phyloP scores from a whole-genome alignment of 139 green algal species.

The Chlorella sp. region DNA sequence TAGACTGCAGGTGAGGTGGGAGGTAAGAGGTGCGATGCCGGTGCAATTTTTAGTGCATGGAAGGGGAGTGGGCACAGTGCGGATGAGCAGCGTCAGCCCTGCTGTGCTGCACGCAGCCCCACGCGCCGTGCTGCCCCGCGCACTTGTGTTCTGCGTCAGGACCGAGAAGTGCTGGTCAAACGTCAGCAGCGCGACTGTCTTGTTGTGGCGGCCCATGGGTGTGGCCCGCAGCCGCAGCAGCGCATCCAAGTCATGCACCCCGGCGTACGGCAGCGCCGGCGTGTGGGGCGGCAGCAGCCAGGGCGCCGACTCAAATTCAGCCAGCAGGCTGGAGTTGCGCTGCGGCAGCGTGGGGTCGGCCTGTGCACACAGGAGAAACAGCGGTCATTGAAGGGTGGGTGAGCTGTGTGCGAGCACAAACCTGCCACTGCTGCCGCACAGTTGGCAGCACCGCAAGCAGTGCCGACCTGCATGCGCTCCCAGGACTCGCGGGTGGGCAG shows the following conservation, averaged over 20 bases:
- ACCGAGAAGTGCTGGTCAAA: background rate
- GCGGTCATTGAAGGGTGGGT: too few species aligned
- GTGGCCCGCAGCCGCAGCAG: conserved; percentile 3
- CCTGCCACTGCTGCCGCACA: background rate
- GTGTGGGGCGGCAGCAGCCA: conserved; percentile 14
- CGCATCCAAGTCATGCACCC: background rate
- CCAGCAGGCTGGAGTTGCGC: background rate
- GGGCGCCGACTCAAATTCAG: conserved; percentile 10
- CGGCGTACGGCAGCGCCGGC: background rate
- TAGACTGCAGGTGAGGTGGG: background rate
- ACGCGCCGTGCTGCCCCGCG: too few species aligned
- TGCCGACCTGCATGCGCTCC: background rate
- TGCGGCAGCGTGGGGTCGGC: background rate
- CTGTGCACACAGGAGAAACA: background rate
- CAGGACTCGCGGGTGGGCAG: background rate
- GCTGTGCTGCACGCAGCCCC: too few species aligned
- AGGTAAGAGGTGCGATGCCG: too few species aligned
- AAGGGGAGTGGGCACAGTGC: too few species aligned
- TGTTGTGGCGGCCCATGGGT: background rate
- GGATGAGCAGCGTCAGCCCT: too few species aligned
- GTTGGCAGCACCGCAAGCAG: background rate
- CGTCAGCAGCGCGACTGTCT: background rate
- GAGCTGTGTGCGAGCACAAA: background rate
- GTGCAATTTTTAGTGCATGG: too few species aligned
- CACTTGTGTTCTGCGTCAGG: conserved; percentile 4